Conservation (phyloP, 1,284 basidiomycete genomes). For the Stygiomarasmius scandens region DNA sequence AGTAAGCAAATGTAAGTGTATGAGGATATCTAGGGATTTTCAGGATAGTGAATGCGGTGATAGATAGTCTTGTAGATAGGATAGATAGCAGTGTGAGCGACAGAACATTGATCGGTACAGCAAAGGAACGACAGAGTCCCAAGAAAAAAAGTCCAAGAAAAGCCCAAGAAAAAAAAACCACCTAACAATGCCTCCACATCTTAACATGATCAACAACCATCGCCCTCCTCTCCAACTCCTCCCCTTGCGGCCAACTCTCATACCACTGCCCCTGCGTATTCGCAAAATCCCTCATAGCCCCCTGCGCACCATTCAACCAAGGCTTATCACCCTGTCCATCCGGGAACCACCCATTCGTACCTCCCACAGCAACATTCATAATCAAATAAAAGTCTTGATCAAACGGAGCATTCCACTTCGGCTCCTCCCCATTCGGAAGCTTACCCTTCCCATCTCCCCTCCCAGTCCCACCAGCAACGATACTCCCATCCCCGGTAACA, state of each 20-base stretch:
- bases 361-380: constrained; percentile 80
- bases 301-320: constrained; percentile 72
- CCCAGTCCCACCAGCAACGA: background rate
- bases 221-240: constrained; percentile 59
- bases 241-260: constrained; percentile 62
- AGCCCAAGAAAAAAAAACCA: background rate
- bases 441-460: background rate
- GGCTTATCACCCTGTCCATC: constrained; percentile 69
- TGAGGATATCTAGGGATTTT: too few relatives aligned
- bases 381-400: constrained; percentile 86
- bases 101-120: too few relatives aligned
- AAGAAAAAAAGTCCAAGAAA: too few relatives aligned
- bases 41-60: too few relatives aligned
- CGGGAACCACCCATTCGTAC: constrained; percentile 89
- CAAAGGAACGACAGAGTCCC: too few relatives aligned
- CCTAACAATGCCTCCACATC: constrained; percentile 17
- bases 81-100: too few relatives aligned
- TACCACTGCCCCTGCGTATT: constrained; percentile 65
- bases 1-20: too few relatives aligned
- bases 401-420: constrained; percentile 65
- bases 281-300: constrained; percentile 76
- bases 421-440: constrained; percentile 44
- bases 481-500: background rate
- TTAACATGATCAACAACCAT: constrained; percentile 36
- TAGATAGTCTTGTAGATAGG: too few relatives aligned